Percentiles rank a stretch among this genome's conserved stretches.
phyloP scores from a whole-genome alignment of 228 moss, liverwort and hornwort species.

The Sphagnum fallax region DNA sequence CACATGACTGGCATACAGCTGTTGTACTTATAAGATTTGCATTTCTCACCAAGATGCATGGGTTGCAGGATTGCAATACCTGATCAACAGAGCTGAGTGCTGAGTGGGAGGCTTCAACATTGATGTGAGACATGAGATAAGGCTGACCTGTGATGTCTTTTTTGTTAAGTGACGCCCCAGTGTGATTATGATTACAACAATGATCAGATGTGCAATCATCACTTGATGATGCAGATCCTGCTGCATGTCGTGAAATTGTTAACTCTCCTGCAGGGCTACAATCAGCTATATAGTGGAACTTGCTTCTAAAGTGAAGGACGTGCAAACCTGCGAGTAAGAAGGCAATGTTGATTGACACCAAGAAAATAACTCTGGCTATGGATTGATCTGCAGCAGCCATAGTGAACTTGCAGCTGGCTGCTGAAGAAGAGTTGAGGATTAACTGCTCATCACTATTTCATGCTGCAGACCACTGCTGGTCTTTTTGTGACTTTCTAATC shows the following conservation, averaged over 20 bases:
- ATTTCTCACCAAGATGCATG: not conserved
- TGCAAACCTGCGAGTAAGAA: slow-evolving; percentile 38
- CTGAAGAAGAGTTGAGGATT: not conserved
- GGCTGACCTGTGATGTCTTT: not conserved
- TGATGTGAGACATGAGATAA: no score
- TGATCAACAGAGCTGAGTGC: no score
- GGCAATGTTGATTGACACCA: slow-evolving; percentile 26
- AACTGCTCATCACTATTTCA: no score
- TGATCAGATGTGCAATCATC: slow-evolving; percentile 2
- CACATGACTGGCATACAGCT: not conserved
- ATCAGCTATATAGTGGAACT: slow-evolving; percentile 5
- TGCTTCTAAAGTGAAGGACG: slow-evolving; percentile 34
- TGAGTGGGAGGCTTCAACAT: no score
- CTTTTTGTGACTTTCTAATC: no score
- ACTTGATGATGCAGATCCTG: slow-evolving; percentile 7
- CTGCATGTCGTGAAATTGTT: slow-evolving; percentile 15
- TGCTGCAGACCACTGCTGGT: no score
- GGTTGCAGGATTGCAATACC: no score
- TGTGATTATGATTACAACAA: not conserved
- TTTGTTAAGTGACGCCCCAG: not conserved
- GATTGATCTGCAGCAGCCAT: slow-evolving; percentile 19
- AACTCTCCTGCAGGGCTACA: slow-evolving; percentile 10
- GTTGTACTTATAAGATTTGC: not conserved
- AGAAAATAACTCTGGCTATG: slow-evolving; percentile 29
- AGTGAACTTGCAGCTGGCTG: slow-evolving; percentile 18